A percentile compares a stretch with the other conserved stretches of the same genome.
Conservation (phyloP, 345 rosid genomes). For the Clausena lansium region DNA sequence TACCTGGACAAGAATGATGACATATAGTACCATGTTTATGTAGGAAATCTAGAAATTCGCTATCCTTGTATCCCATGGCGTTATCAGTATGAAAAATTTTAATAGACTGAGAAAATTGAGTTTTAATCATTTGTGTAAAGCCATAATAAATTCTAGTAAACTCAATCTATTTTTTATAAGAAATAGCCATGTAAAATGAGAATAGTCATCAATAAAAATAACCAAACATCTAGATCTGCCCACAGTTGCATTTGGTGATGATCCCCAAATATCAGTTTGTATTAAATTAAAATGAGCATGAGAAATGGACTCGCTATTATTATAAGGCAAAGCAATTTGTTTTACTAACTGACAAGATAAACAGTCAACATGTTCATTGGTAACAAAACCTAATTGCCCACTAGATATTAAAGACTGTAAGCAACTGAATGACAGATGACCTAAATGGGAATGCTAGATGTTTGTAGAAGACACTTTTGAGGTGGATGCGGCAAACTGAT, state of each 20-base stretch:
- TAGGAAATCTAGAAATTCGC: neutral
- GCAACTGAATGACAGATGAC: neutral
- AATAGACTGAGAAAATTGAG: too few relatives aligned
- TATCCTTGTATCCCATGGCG: neutral
- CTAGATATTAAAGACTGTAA: neutral
- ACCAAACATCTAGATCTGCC: neutral
- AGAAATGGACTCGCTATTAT: neutral
- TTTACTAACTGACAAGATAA: neutral
- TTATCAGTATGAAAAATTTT: neutral
- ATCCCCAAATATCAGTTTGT: neutral
- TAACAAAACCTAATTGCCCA: neutral
- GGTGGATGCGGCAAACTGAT: neutral
- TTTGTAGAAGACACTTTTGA: neutral
- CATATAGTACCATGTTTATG: neutral
- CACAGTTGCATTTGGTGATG: too few relatives aligned
- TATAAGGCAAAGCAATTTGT: neutral
- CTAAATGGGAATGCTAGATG: neutral
- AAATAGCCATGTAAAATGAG: neutral
- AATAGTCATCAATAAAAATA: neutral
- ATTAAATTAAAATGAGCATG: neutral
- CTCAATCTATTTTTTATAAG: neutral
- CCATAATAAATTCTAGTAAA: neutral
- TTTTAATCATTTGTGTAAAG: too few relatives aligned
- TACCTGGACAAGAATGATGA: neutral
- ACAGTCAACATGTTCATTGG: neutral